Evolutionary conservation across 2,329 filamentous ascomycete genomes (phyloP), one percentile per base, ranked within the genome.

Genomic region (Ceratocystiopsis sp.): DNA sequence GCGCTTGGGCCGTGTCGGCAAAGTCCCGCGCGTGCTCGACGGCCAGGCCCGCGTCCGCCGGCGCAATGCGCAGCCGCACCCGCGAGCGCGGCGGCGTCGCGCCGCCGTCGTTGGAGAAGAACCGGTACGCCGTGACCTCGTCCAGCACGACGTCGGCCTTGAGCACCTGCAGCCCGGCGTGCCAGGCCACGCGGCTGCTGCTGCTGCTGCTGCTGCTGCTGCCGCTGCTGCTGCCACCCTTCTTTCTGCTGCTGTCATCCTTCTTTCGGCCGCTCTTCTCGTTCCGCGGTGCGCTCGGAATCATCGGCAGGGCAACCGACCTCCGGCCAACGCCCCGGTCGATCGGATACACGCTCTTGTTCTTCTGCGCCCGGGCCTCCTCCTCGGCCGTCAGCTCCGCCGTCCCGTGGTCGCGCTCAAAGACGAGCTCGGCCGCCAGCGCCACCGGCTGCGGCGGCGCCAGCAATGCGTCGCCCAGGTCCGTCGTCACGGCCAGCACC

Each of bases 401-500:
- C 4, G 19, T 21, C n/a, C 21, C 9, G 7, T 17, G 2, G 42
- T 35, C 43, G 4, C 38, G 17, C 15, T 57, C 43, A 12, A 38
- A 17, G 15, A 57, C 42, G 10, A 52, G 41, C 38, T 54, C 48
- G 14, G 63, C 53, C 11, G 52, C 53, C 3, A 75, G 56, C 14
- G 60, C 57, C n/a, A 74, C 46, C 5, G 68, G 61, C 16, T 55
- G 53, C 14, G 60, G 56, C 1, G 67, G 65, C n/a, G 50, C 57
- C 12, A 75, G 61, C 41, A 71, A 71, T 0, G 68, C 61, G 51
- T 76, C 72, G 32, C 71, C 69, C 1, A 75, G 61, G 46, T 76
- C 71, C 13, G 71, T 75, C 12, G 69, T 73, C 49, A 76, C 65
- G 46, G 69, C 67, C 47, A 76, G 57, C 1, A 71, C 59, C 4